Evolutionary conservation across 2,329 filamentous ascomycete genomes (phyloP).

Genomic region (Microdochium paspali): DNA sequence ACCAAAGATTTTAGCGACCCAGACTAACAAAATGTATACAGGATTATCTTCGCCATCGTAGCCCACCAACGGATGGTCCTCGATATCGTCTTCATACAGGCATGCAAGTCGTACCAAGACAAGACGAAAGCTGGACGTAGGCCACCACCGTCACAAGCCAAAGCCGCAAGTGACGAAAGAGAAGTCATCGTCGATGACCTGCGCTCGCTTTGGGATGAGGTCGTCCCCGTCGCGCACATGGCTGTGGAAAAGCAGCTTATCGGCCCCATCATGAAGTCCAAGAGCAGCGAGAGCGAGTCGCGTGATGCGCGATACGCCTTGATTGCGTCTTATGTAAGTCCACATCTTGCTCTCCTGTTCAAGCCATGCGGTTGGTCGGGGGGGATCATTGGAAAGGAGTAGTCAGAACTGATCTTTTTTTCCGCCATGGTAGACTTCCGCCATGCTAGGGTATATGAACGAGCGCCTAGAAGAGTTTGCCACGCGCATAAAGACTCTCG

Average conservation of each 20-base stretch:
- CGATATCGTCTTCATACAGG: constrained; percentile 10
- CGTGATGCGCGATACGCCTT: constrained; percentile 2
- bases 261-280: constrained; percentile 12
- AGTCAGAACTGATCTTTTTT: neutral
- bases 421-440: constrained; percentile 9
- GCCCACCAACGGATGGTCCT: constrained; percentile 11
- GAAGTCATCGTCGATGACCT: constrained; percentile 16
- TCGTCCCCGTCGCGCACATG: constrained; percentile 23
- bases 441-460: constrained; percentile 15
- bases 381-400: constrained; percentile 1
- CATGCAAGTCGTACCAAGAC: constrained; percentile 5
- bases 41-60: constrained; percentile 12
- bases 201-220: constrained; percentile 22
- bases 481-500: constrained; percentile 8
- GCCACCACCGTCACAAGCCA: neutral
- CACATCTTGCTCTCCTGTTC: neutral
- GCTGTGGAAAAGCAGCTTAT: constrained; percentile 19
- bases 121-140: neutral
- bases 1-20: no score
- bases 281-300: neutral
- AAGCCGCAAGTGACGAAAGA: constrained; percentile 10
- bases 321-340: constrained; percentile 9
- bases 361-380: neutral
- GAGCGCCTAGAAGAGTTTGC: constrained; percentile 10
- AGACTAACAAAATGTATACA: constrained; percentile 1